Conservation (phyloP, 164 flowering plant species). For the Houttuynia cordata region DNA sequence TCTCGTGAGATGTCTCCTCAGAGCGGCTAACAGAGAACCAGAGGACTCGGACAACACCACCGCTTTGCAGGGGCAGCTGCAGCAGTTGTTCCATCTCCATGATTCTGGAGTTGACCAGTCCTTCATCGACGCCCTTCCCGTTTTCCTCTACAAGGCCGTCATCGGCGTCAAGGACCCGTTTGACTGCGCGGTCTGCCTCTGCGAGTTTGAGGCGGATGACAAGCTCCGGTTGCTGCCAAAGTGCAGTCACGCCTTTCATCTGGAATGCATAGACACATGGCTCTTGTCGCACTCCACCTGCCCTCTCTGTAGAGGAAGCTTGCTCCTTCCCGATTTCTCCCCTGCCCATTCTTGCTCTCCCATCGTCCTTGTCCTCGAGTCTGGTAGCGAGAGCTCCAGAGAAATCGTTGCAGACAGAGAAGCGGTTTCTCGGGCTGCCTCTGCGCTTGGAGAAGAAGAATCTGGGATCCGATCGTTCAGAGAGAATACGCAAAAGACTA, state of each 20-base stretch:
- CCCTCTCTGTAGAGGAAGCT: conserved; percentile 75
- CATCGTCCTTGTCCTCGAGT: conserved; percentile 68
- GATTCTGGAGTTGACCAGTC: conserved; percentile 93
- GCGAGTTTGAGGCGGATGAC: conserved; percentile 83
- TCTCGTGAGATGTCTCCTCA: conserved; percentile 57
- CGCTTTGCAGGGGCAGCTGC: conserved; percentile 85
- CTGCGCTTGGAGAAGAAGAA: conserved; percentile 21
- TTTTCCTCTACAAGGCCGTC: conserved; percentile 71
- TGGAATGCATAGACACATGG: conserved; percentile 96
- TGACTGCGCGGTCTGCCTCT: conserved; percentile 95
- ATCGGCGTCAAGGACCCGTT: conserved; percentile 74
- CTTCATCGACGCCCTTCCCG: conserved; percentile 79
- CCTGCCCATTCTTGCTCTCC: conserved; percentile 33
- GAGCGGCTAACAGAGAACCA: conserved; percentile 38
- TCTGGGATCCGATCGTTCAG: conserved; percentile 14
- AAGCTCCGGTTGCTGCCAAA: conserved; percentile 79
- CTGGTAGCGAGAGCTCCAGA: conserved; percentile 68
- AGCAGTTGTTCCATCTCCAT: conserved; percentile 84
- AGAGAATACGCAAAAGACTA: conserved; percentile 7
- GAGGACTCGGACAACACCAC: conserved; percentile 51
- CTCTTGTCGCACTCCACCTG: conserved; percentile 92
- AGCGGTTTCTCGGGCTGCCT: neutral
- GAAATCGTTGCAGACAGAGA: conserved; percentile 44
- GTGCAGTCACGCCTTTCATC: conserved; percentile 95
- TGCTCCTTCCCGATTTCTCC: conserved; percentile 55